Conservation (phyloP, 2,329 filamentous ascomycete genomes). For the Bertia moriformis region DNA sequence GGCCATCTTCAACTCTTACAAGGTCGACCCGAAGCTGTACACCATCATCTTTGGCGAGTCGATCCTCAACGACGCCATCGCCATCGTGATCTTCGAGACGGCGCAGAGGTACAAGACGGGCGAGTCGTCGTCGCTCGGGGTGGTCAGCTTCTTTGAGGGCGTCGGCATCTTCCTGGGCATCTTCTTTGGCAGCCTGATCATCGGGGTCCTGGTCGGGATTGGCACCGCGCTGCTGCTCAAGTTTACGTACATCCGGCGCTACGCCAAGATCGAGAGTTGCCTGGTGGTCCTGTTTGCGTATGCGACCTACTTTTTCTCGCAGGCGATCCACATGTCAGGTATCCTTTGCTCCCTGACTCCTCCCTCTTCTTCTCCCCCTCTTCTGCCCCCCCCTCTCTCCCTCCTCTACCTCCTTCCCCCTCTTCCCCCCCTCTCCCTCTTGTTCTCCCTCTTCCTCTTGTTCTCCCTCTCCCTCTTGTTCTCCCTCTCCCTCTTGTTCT, state of each 20-base stretch:
- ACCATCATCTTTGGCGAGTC: slow-evolving; percentile 67
- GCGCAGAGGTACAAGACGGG: slow-evolving; percentile 58
- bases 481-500: too few species aligned
- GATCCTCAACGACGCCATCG: slow-evolving; percentile 64
- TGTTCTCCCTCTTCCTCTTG: too few species aligned
- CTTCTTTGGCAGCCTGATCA: slow-evolving; percentile 59
- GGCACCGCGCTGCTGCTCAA: slow-evolving; percentile 55
- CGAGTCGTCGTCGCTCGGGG: slow-evolving; percentile 38
- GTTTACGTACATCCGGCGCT: slow-evolving; percentile 55
- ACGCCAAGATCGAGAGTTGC: slow-evolving; percentile 64
- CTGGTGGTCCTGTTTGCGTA: slow-evolving; percentile 61
- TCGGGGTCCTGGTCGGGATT: slow-evolving; percentile 55
- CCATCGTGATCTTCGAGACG: slow-evolving; percentile 65
- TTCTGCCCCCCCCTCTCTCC: too few species aligned
- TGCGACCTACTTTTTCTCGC: slow-evolving; percentile 63
- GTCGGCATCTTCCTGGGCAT: slow-evolving; percentile 62
- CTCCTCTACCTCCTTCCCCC: background rate
- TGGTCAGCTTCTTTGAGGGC: slow-evolving; percentile 55
- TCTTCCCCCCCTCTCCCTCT: too few species aligned
- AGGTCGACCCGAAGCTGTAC: slow-evolving; percentile 65
- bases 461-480: too few species aligned
- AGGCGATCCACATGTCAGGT: slow-evolving; percentile 64
- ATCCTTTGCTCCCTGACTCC: too few species aligned
- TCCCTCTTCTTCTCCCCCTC: too few species aligned
- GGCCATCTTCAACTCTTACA: slow-evolving; percentile 68